A percentile compares a stretch with the other conserved stretches of the same genome.
Evolutionary conservation across 1,284 basidiomycete genomes (phyloP).

Genomic region (Trametes sp.): DNA sequence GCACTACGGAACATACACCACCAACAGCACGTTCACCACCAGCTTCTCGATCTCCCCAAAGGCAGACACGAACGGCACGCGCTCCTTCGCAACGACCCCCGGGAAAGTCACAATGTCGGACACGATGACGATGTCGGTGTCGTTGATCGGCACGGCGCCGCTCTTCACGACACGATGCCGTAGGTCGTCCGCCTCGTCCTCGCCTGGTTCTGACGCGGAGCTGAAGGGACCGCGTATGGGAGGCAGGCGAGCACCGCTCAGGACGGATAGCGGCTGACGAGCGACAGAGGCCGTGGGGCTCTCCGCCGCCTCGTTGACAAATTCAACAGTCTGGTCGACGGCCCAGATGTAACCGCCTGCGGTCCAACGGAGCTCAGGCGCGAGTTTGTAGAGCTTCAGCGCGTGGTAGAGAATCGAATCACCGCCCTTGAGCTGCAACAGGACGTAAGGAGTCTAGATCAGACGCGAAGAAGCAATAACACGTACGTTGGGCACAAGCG

Average conservation of each 20-base stretch:
- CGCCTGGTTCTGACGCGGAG: constrained; percentile 41
- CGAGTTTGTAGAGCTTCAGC: constrained; percentile 76
- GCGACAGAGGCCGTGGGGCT: constrained; percentile 43
- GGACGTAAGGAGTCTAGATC: constrained; percentile 5
- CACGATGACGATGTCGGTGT: constrained; percentile 69
- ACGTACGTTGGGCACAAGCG: constrained; percentile 68
- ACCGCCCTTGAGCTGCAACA: constrained; percentile 71
- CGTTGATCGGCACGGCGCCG: constrained; percentile 67
- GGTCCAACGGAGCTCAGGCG: constrained; percentile 77
- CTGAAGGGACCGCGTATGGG: constrained; percentile 56
- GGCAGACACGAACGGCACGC: constrained; percentile 70
- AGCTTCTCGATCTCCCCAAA: constrained; percentile 71
- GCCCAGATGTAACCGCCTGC: constrained; percentile 85
- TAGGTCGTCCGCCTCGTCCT: constrained; percentile 54
- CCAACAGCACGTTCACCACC: constrained; percentile 74
- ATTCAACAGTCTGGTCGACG: constrained; percentile 71
- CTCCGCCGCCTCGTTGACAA: constrained; percentile 55
- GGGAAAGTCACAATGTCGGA: constrained; percentile 58
- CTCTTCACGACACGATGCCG: constrained; percentile 67
- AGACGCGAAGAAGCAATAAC: constrained; percentile 6
- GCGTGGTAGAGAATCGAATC: constrained; percentile 79
- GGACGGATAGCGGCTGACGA: constrained; percentile 41
- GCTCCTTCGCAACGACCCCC: constrained; percentile 64
- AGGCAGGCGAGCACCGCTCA: constrained; percentile 43
- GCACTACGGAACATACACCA: constrained; percentile 65